Evolutionary conservation across 371 early-diverging fungal species (phyloP).

Genomic region (Circinella umbellata): DNA sequence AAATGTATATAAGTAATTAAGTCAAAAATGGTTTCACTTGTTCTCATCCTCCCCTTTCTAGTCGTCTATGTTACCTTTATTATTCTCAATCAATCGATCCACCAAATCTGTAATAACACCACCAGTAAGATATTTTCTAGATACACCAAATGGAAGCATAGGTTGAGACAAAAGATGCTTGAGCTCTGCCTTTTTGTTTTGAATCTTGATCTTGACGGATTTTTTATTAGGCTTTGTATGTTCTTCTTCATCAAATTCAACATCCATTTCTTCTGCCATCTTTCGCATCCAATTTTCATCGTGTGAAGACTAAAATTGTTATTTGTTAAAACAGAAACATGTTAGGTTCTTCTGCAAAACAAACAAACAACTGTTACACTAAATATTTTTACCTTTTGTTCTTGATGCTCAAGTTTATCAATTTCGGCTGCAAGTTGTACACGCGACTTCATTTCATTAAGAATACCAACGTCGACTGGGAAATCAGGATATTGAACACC

Average conservation of each 20-base stretch:
- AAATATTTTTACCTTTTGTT: conserved; percentile 58
- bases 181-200: conserved; percentile 62
- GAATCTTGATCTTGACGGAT: conserved; percentile 46
- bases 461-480: conserved; percentile 67
- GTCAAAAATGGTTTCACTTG: not conserved
- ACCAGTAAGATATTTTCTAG: conserved; percentile 77
- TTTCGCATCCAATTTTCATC: conserved; percentile 87
- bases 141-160: conserved; percentile 77
- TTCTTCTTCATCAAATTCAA: conserved; percentile 79
- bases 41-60: not conserved
- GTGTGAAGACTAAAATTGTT: conserved; percentile 43
- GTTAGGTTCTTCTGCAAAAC: not conserved
- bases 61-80: conserved; percentile 18
- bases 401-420: conserved; percentile 77
- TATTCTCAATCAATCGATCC: conserved; percentile 59
- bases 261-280: conserved; percentile 85
- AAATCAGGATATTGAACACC: conserved; percentile 68
- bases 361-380: too few relatives aligned
- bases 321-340: not conserved
- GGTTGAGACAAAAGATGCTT: conserved; percentile 61
- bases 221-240: conserved; percentile 26
- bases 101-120: conserved; percentile 67
- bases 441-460: conserved; percentile 70
- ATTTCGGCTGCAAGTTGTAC: conserved; percentile 80
- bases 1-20: not conserved